A percentile compares a stretch with the other conserved stretches of the same genome.
phyloP scores from a whole-genome alignment of 768 basidiomycete species.

The Sutorius australiensis region DNA sequence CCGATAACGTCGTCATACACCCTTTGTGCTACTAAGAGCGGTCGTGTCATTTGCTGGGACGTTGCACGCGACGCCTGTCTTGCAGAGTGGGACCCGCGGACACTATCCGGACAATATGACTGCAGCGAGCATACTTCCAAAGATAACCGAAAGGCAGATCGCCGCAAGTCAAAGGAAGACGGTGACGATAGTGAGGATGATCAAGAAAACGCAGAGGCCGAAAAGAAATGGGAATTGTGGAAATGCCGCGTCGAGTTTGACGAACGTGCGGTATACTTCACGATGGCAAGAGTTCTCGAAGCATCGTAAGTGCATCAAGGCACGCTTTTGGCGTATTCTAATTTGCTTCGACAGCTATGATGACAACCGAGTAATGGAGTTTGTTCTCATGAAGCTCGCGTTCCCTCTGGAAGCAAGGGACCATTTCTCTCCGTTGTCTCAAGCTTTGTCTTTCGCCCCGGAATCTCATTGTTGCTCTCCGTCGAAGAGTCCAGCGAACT shows the following conservation, averaged over 20 bases:
- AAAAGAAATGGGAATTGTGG: conserved; percentile 65
- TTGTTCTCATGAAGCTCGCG: conserved; percentile 63
- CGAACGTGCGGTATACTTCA: conserved; percentile 65
- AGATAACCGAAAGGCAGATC: conserved; percentile 6
- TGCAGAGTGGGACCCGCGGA: conserved; percentile 62
- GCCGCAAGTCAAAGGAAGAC: conserved; percentile 6
- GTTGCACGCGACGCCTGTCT: conserved; percentile 57
- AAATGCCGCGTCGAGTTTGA: conserved; percentile 78
- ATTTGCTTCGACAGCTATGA: conserved; percentile 40
- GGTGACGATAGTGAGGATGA: conserved; percentile 12
- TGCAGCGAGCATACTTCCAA: conserved; percentile 5
- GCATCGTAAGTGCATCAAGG: conserved; percentile 39
- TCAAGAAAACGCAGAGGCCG: conserved; percentile 10
- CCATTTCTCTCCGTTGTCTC: conserved; percentile 17
- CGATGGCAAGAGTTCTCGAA: conserved; percentile 63
- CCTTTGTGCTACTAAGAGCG: conserved; percentile 73
- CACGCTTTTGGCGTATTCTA: not conserved
- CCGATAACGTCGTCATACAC: conserved; percentile 74
- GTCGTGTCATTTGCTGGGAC: conserved; percentile 77
- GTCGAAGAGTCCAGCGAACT: conserved; percentile 26
- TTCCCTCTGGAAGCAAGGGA: conserved; percentile 52
- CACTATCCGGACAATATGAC: conserved; percentile 12
- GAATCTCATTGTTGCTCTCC: conserved; percentile 17
- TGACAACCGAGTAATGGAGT: conserved; percentile 65
- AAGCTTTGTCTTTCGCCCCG: conserved; percentile 5